Base-by-base conservation (phyloP, 2,329 filamentous ascomycete genomes). In the Madurella mycetomatis region DNA sequence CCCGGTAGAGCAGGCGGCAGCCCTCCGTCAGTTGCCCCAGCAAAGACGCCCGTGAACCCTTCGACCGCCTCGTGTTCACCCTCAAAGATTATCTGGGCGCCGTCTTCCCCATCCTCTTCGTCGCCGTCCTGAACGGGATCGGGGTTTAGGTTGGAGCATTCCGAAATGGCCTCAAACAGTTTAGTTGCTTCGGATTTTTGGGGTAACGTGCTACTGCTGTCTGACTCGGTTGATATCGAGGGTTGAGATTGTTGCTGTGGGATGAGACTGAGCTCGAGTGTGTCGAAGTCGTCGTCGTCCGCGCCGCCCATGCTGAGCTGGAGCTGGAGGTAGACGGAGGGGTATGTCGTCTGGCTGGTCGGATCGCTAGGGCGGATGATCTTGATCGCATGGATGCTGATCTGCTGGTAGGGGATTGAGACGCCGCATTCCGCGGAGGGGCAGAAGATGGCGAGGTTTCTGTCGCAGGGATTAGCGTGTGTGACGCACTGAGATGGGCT, bases 331-430 rank as follows among this genome's bases (percentile, higher is more conserved):
- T 86, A 86, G 15, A 90, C 76, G 5, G 77, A 76, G 53, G 77
- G 74, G 45, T 69, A 67, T 17, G 70, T 66, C 12, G 34, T 37
- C 13, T 37, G 34, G 13, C 64, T 55, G 40, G 72, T 67, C 17
- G 19, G 13, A 47, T 16, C 1, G 73, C 70, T 32, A 30, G 72
- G 66, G 43, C 72, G 69, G 64, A 81, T 74, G 53, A 83, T 81
- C 70, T 89, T 86, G 62, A 87, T 81, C 0, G 87, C 88, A 67
- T 91, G 88, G 15, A 92, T 83, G 18, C 84, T 84, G 67, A 92
- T 88, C 57, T 82, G 75, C 2, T 85, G 87, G 69, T 91, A 92
- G 0, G 86, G 83, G 60, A 92, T 87, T 41, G 82, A 78, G 43
- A 90, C 71, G 58, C 88, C 88, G 16, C 73, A 77, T 37, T 76